phyloP scores from a whole-genome alignment of 2,329 filamentous ascomycete genomes.

The Aspergillus spinulosporus region DNA sequence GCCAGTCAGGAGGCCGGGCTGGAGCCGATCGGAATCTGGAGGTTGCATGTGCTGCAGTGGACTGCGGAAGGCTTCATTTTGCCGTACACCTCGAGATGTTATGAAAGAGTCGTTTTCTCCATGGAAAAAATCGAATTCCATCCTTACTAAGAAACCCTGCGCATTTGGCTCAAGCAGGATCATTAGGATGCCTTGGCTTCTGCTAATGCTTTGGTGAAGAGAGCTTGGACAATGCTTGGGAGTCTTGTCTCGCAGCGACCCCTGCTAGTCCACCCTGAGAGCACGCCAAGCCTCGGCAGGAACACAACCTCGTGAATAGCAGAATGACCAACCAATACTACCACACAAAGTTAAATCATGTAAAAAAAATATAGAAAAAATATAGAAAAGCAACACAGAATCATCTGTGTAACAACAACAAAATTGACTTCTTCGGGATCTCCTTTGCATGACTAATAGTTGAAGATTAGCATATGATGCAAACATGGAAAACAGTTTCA shows the following conservation, averaged over 20 bases:
- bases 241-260: conserved; percentile 3
- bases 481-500: not conserved
- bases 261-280: not conserved
- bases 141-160: no score
- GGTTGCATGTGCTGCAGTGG: not conserved
- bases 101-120: not conserved
- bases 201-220: not conserved
- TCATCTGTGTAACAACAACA: not conserved
- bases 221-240: conserved; percentile 8
- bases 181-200: conserved; percentile 7
- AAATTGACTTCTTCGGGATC: not conserved
- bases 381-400: not conserved
- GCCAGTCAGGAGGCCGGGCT: not conserved
- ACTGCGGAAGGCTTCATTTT: not conserved
- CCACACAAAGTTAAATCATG: not conserved
- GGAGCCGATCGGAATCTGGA: not conserved
- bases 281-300: not conserved
- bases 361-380: not conserved
- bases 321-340: not conserved
- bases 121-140: not conserved
- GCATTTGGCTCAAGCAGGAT: not conserved
- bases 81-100: no score
- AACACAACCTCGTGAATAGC: not conserved
- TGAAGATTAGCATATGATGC: not conserved
- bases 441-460: conserved; percentile 3